phyloP scores from a whole-genome alignment of 208 protist species.

The Herpetomonas tarakana region DNA sequence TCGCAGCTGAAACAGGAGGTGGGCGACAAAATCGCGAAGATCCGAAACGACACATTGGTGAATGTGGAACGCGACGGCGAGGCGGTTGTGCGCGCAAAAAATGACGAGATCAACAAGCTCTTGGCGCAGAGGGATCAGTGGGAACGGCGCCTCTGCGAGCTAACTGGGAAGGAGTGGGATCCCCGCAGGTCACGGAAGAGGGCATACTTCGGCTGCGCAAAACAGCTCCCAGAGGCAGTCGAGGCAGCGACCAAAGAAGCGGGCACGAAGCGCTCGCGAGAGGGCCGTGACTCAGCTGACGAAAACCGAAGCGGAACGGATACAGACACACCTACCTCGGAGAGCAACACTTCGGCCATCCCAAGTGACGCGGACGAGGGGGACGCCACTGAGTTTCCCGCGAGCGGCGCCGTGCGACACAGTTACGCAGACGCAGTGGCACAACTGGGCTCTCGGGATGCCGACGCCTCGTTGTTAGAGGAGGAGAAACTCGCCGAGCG shows the following conservation, averaged over 20 bases:
- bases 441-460: no score
- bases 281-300: no score
- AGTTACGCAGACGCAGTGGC: no score
- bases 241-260: not conserved
- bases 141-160: conserved; percentile 38
- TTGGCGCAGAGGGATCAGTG: conserved; percentile 54
- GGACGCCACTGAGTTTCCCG: no score
- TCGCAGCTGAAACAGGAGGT: conserved; percentile 69
- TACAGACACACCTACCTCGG: not conserved
- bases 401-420: no score
- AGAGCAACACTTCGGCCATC: not conserved
- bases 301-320: not conserved
- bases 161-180: conserved; percentile 17
- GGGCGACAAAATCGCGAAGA: conserved; percentile 60
- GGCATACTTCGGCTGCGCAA: conserved; percentile 76
- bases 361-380: no score
- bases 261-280: conserved; percentile 14
- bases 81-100: conserved; percentile 58
- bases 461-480: no score
- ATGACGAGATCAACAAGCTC: conserved; percentile 78
- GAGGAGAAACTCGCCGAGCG: conserved; percentile 19
- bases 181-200: conserved; percentile 22
- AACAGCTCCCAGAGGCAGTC: conserved; percentile 66
- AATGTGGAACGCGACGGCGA: conserved; percentile 80
- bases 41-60: conserved; percentile 44